phyloP scores from a whole-genome alignment of 495 filamentous ascomycete species.

The Cladorrhinum samala region DNA sequence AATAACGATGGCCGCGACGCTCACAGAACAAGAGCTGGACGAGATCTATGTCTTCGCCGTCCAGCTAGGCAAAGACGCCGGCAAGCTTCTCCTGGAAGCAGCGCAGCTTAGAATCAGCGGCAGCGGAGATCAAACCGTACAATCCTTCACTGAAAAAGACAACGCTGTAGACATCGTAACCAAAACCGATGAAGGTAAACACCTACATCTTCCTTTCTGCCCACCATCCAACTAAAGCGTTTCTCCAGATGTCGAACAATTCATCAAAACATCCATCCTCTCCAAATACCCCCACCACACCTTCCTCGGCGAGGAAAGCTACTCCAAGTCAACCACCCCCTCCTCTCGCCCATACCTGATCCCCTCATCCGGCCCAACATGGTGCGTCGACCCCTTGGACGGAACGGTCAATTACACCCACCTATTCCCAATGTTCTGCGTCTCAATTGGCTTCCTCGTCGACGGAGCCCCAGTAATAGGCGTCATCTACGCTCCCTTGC shows the following conservation, averaged over 20 bases:
- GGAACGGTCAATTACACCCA: slow-evolving; percentile 71
- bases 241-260: slow-evolving; percentile 55
- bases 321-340: slow-evolving; percentile 58
- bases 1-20: too few relatives aligned
- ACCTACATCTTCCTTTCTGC: too few relatives aligned
- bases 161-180: slow-evolving; percentile 68
- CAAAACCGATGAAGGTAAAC: slow-evolving; percentile 65
- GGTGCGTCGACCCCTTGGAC: slow-evolving; percentile 64
- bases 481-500: slow-evolving; percentile 59
- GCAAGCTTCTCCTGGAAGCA: slow-evolving; percentile 50
- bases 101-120: slow-evolving; percentile 41
- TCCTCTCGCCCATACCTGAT: slow-evolving; percentile 56
- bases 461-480: slow-evolving; percentile 52
- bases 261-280: slow-evolving; percentile 52
- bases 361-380: slow-evolving; percentile 47
- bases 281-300: slow-evolving; percentile 55
- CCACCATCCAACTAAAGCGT: too few relatives aligned
- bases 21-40: slow-evolving; percentile 36
- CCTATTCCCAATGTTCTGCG: slow-evolving; percentile 67
- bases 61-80: slow-evolving; percentile 57
- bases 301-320: slow-evolving; percentile 67
- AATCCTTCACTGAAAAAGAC: slow-evolving; percentile 48
- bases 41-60: slow-evolving; percentile 61
- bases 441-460: slow-evolving; percentile 58
- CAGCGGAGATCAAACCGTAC: slow-evolving; percentile 13